These are phyloP conservation scores for Cutaneotrichosporon arboriforme DNA, from an alignment of 1,284 basidiomycete genomes.

Conservation along the genomic window DNA sequence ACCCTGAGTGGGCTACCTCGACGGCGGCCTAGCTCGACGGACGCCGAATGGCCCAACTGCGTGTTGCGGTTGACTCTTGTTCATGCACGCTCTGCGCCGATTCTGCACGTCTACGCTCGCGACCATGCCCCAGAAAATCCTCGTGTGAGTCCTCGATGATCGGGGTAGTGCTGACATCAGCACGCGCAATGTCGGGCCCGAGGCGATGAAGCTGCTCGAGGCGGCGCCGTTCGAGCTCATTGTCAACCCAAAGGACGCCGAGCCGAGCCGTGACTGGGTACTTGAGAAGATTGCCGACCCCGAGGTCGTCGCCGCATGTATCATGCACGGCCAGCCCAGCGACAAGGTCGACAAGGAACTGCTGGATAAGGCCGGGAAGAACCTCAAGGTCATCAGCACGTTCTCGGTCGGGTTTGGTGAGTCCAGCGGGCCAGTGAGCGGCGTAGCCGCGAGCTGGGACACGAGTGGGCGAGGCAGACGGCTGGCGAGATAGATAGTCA, in stretches of 20 bases:
- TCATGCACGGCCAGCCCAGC: constrained; percentile 38
- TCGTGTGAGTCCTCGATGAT: constrained; percentile 13
- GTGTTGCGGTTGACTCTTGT: background rate
- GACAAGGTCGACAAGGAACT: constrained; percentile 64
- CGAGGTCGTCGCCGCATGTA: constrained; percentile 42
- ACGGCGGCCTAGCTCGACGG: too few species aligned
- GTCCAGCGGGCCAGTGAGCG: constrained; percentile 20
- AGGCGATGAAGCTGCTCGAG: constrained; percentile 62
- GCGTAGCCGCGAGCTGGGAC: background rate
- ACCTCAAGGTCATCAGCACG: constrained; percentile 72
- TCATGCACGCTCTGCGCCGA: background rate
- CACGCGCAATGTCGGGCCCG: constrained; percentile 57
- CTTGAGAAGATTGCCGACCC: constrained; percentile 70
- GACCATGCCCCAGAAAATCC: constrained; percentile 19
- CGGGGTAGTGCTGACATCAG: constrained; percentile 17
- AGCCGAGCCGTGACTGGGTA: constrained; percentile 69
- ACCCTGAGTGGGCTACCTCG: too few species aligned
- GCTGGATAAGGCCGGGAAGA: constrained; percentile 57
- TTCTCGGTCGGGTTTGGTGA: constrained; percentile 78
- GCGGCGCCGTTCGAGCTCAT: constrained; percentile 50
- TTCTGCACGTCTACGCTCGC: background rate
- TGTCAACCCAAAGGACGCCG: constrained; percentile 62
- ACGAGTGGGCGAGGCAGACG: too few species aligned
- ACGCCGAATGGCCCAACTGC: too few species aligned
- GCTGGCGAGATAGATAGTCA: too few species aligned